Conservation (phyloP, 177 flowering plant genomes). For the Vitis hybrid region DNA sequence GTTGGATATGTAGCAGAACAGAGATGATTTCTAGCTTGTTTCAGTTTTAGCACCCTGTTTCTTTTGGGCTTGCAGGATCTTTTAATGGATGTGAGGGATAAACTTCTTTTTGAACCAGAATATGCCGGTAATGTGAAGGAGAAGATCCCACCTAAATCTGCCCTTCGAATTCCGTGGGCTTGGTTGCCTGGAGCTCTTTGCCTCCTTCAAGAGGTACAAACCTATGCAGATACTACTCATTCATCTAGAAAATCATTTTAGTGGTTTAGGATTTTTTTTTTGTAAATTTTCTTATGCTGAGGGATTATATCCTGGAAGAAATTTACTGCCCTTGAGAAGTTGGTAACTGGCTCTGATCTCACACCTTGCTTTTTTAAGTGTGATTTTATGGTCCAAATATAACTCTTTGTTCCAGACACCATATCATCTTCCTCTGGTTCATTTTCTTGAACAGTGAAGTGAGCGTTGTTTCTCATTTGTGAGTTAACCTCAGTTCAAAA, state of each 20-base stretch:
- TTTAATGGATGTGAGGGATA: constrained; percentile 88
- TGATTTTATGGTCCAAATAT: too few species aligned
- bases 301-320: too few species aligned
- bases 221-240: not conserved
- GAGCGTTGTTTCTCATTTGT: not conserved
- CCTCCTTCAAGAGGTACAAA: constrained; percentile 95
- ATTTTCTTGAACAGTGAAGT: not conserved
- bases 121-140: constrained; percentile 89
- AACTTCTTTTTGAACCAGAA: constrained; percentile 90
- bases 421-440: not conserved
- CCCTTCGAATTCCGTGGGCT: constrained; percentile 82
- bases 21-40: not conserved
- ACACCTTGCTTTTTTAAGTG: too few species aligned
- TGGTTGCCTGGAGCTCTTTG: constrained; percentile 97
- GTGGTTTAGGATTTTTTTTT: not conserved
- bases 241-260: not conserved
- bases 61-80: constrained; percentile 50
- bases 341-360: too few species aligned
- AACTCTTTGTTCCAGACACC: not conserved
- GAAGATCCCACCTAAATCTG: constrained; percentile 77
- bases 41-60: not conserved
- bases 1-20: not conserved
- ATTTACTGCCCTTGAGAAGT: too few species aligned
- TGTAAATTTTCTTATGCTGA: constrained; percentile 1
- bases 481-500: not conserved